Base-by-base conservation (phyloP, 2,329 filamentous ascomycete species). In the Bipolaris victoriae region DNA sequence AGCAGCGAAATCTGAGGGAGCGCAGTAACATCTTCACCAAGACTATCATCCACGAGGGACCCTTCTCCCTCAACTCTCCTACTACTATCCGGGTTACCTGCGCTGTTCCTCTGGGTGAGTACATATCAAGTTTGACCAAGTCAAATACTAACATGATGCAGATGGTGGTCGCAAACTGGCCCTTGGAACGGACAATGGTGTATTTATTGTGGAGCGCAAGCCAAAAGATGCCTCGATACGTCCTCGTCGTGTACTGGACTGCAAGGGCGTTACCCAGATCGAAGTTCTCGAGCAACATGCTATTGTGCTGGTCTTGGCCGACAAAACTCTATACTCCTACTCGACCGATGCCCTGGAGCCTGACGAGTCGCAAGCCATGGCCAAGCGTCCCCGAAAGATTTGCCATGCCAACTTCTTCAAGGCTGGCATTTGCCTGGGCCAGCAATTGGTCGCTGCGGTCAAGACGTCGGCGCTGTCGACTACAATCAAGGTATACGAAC, bases 361-460 rank as follows among this genome's bases (percentile, higher is more conserved):
- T 2, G 90, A 90, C 62, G 93, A 98, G 70, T 81, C 82, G 46
- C 83, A 86, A 58, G 85, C 91, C 33, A 82, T 93, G 54, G 87
- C 87, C 15, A 97, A 95, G 76, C 87, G 92, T 40, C 92, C 92
- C 7, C 94, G 95, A 81, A 97, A 97, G 82, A 98, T 99, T 63
- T 96, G 91, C 69, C 93, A 97, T 78, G 96, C 94, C 77, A 97
- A 94, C 77, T 99, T 98, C 81, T 99, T 99, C 87, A 97, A 96
- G 79, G 90, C 92, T 16, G 95, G 95, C 37, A 96, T 97, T 70
- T 98, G 95, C 73, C 84, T 97, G 58, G 93, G 95, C 33, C 87
- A 95, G 61, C 95, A 98, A 74, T 83, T 99, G 52, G 95, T 99
- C 29, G 98, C 94, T 79, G 96, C 92, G 67, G 95, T 98, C 71